phyloP scores from a whole-genome alignment of 2,329 filamentous ascomycete species.

The Colletotrichum sp. region DNA sequence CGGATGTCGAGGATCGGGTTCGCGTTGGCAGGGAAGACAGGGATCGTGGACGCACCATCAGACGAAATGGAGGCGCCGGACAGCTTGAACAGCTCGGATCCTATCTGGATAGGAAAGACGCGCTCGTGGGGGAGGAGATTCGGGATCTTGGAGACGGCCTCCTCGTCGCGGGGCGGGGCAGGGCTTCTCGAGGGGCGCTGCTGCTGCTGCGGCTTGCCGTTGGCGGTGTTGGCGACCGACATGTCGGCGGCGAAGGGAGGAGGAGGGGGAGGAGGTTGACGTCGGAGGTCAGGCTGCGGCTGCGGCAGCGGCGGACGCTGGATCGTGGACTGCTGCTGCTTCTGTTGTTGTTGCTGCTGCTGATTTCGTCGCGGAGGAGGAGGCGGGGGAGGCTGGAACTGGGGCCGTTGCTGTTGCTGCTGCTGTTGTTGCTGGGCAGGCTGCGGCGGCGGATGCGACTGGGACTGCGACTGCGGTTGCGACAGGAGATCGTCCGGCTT shows the following conservation, averaged over 20 bases:
- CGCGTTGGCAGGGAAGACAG: neutral
- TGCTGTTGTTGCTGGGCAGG: neutral
- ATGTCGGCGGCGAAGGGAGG: neutral
- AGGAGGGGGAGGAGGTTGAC: neutral
- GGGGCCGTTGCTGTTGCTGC: neutral
- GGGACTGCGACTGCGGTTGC: neutral
- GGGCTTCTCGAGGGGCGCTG: constrained; percentile 2
- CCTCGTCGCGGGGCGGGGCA: constrained; percentile 30
- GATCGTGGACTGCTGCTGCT: neutral
- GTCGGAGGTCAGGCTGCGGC: neutral
- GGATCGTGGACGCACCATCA: constrained; percentile 60
- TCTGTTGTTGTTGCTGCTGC: neutral
- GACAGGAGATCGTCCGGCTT: neutral
- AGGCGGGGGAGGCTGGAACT: neutral
- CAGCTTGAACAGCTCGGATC: constrained; percentile 73
- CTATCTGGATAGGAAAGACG: constrained; percentile 78
- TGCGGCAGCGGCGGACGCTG: neutral
- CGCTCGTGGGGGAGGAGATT: constrained; percentile 70
- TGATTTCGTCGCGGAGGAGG: neutral
- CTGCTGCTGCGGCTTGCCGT: neutral
- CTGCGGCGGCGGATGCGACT: neutral
- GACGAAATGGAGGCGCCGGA: constrained; percentile 77
- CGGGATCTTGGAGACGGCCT: constrained; percentile 53
- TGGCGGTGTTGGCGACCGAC: constrained; percentile 9
- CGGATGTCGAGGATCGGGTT: neutral